Conservation (phyloP, 257 asterid genomes). For the Forsythia viridissima region DNA sequence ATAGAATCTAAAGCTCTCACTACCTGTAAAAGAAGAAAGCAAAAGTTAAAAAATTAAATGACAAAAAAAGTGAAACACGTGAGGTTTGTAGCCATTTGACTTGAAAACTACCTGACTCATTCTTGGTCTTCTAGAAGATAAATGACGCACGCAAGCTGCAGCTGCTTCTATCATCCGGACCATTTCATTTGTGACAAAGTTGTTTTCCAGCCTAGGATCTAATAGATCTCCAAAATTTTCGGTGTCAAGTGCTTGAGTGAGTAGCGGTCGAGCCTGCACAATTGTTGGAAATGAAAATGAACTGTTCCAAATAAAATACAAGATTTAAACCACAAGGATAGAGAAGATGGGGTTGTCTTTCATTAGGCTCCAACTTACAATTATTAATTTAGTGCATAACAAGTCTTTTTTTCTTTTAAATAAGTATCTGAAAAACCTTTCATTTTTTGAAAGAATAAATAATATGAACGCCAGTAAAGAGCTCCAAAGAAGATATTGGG, state of each 20-base stretch:
- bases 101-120: constrained; percentile 65
- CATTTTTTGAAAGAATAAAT: no score
- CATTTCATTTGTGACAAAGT: constrained; percentile 62
- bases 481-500: neutral
- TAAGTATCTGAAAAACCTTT: no score
- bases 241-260: constrained; percentile 64
- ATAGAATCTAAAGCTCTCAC: constrained; percentile 80
- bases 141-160: constrained; percentile 86
- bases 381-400: no score
- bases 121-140: constrained; percentile 68
- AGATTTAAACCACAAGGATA: neutral
- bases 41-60: neutral
- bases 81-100: neutral
- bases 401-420: no score
- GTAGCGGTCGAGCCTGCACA: constrained; percentile 79
- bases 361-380: no score
- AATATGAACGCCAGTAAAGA: no score
- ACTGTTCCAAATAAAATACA: neutral
- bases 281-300: neutral
- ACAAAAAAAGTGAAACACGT: constrained; percentile 6
- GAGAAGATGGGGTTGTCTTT: no score
- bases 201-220: constrained; percentile 53
- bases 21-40: constrained; percentile 41
- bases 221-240: constrained; percentile 56
- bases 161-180: constrained; percentile 89